phyloP scores from a whole-genome alignment of 169 alveolate species.

The Besnoitia besnoiti region DNA sequence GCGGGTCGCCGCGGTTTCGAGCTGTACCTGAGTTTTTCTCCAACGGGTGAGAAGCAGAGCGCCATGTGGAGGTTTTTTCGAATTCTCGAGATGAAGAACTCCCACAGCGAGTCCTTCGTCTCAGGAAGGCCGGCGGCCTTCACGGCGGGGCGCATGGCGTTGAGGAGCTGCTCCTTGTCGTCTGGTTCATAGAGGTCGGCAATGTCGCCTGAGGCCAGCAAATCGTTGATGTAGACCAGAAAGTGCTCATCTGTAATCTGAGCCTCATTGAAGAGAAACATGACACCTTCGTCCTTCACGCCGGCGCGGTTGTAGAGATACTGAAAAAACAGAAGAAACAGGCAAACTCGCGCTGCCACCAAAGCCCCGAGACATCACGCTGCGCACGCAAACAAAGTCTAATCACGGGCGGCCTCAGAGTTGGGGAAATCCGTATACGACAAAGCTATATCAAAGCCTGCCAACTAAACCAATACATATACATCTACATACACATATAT shows the following conservation, averaged over 20 bases:
- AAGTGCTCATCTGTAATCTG: slow-evolving; percentile 92
- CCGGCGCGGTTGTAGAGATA: slow-evolving; percentile 76
- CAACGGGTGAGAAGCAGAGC: slow-evolving; percentile 95
- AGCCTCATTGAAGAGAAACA: slow-evolving; percentile 92
- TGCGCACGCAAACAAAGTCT: too few relatives aligned
- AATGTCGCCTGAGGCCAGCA: slow-evolving; percentile 93
- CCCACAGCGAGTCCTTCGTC: slow-evolving; percentile 91
- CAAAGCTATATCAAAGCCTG: too few relatives aligned
- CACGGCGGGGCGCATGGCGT: slow-evolving; percentile 85
- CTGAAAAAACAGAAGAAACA: slow-evolving; percentile 18
- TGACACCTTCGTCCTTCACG: slow-evolving; percentile 90
- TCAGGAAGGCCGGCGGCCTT: slow-evolving; percentile 91
- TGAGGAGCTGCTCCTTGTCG: slow-evolving; percentile 90
- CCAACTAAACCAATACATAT: too few relatives aligned
- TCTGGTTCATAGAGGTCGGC: slow-evolving; percentile 92
- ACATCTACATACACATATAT: not conserved
- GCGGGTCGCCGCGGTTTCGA: too few relatives aligned
- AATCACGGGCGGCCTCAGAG: too few relatives aligned
- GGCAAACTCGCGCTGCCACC: too few relatives aligned
- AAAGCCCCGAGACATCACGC: too few relatives aligned
- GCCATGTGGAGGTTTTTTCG: slow-evolving; percentile 93
- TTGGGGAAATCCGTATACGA: too few relatives aligned
- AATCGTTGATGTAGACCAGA: slow-evolving; percentile 91
- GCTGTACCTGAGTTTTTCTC: slow-evolving; percentile 86
- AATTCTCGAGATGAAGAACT: slow-evolving; percentile 91